phyloP scores from a whole-genome alignment of 352 stramenopile species.

The Phytophthora meadii region DNA sequence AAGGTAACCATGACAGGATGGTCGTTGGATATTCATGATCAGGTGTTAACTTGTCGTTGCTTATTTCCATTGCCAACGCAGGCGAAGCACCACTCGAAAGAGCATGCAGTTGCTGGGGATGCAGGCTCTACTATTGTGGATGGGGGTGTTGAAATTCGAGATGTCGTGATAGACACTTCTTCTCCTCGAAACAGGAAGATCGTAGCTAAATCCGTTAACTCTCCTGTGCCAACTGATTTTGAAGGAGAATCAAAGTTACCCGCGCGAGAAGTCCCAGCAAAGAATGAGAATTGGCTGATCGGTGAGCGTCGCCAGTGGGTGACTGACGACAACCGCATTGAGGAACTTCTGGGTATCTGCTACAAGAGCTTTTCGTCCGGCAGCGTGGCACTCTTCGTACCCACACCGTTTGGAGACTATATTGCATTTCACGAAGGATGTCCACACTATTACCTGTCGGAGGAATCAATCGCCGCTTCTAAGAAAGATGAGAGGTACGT shows the following conservation, averaged over 20 bases:
- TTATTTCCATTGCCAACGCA: constrained; percentile 10
- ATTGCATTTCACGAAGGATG: constrained; percentile 89
- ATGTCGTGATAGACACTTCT: constrained; percentile 45
- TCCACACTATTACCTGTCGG: constrained; percentile 82
- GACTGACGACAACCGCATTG: constrained; percentile 66
- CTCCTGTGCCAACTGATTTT: constrained; percentile 3
- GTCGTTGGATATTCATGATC: neutral
- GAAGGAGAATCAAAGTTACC: constrained; percentile 34
- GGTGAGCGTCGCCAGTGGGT: constrained; percentile 55
- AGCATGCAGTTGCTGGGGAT: constrained; percentile 15
- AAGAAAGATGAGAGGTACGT: constrained; percentile 62
- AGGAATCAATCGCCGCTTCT: constrained; percentile 78
- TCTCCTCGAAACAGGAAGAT: constrained; percentile 30
- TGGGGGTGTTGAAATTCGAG: constrained; percentile 36
- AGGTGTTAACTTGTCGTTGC: constrained; percentile 9
- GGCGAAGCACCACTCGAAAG: constrained; percentile 29
- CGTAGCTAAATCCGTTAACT: neutral
- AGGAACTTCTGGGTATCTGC: constrained; percentile 82
- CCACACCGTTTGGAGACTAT: constrained; percentile 82
- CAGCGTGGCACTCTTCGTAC: constrained; percentile 79
- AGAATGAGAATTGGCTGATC: constrained; percentile 45
- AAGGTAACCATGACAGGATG: constrained; percentile 31
- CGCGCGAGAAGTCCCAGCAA: constrained; percentile 32
- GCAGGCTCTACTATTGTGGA: constrained; percentile 27
- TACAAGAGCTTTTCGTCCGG: constrained; percentile 83